phyloP scores from a whole-genome alignment of 2,329 filamentous ascomycete genomes.

The Colletotrichum gloeosporioides region DNA sequence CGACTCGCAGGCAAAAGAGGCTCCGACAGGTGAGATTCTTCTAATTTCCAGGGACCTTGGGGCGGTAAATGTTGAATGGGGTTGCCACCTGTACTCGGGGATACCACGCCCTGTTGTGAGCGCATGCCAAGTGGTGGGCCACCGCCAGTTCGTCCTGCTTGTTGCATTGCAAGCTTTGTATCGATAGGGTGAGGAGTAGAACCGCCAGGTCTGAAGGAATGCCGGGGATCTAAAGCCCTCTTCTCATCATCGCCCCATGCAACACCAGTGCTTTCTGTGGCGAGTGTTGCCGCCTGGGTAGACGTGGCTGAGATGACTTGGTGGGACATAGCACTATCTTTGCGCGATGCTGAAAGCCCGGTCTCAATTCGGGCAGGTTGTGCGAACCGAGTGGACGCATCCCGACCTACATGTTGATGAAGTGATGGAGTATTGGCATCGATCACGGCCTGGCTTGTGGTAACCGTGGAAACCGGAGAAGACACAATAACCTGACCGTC shows the following conservation, averaged over 20 bases:
- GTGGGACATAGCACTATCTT: constrained; percentile 5
- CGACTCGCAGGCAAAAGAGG: constrained; percentile 43
- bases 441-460: not conserved
- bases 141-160: constrained; percentile 28
- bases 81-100: constrained; percentile 28
- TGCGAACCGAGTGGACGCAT: not conserved
- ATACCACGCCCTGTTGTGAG: constrained; percentile 9
- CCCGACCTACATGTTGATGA: not conserved
- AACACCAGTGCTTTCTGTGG: constrained; percentile 5
- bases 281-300: constrained; percentile 15
- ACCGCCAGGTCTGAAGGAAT: constrained; percentile 3
- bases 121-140: constrained; percentile 17
- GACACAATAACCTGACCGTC: not conserved
- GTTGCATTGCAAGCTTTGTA: not conserved
- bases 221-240: not conserved
- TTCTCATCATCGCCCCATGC: constrained; percentile 17
- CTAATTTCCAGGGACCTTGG: constrained; percentile 56
- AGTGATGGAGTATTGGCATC: not conserved
- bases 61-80: constrained; percentile 47
- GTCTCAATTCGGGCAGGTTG: constrained; percentile 6
- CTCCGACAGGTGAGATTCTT: constrained; percentile 59
- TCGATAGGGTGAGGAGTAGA: not conserved
- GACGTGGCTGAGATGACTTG: constrained; percentile 6
- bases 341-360: not conserved
- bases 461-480: not conserved